These are phyloP conservation scores for Priceomyces haplophilus DNA, from an alignment of 805 yeast species.

Conservation along the genomic window DNA sequence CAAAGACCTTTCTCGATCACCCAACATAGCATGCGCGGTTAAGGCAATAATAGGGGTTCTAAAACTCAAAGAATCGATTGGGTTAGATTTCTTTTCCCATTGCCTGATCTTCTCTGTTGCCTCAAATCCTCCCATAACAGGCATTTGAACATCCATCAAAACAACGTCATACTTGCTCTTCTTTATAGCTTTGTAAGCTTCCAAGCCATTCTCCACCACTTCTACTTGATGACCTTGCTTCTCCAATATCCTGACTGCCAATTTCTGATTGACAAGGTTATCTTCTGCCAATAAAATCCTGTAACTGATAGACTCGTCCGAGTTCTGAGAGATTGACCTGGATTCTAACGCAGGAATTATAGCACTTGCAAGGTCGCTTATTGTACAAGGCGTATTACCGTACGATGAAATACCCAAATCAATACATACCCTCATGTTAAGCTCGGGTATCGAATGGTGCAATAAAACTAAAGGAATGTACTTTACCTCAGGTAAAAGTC, in stretches of 20 bases:
- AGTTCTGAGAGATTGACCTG: conserved; percentile 72
- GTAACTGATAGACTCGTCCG: conserved; percentile 74
- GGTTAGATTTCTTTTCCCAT: conserved; percentile 80
- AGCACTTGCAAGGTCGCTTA: conserved; percentile 77
- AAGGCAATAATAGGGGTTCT: conserved; percentile 86
- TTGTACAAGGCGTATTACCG: conserved; percentile 85
- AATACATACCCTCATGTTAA: conserved; percentile 76
- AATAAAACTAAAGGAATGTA: conserved; percentile 80
- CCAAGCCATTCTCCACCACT: conserved; percentile 83
- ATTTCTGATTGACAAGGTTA: conserved; percentile 80
- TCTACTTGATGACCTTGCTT: conserved; percentile 81
- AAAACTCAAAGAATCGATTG: conserved; percentile 64
- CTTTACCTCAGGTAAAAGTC: conserved; percentile 72
- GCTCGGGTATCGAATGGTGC: conserved; percentile 70
- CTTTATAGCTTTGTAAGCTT: conserved; percentile 75
- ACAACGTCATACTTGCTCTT: conserved; percentile 72
- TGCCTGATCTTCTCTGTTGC: conserved; percentile 84
- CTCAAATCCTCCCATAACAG: conserved; percentile 92
- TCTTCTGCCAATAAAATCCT: conserved; percentile 81
- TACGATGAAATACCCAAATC: conserved; percentile 85
- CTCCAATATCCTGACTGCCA: conserved; percentile 80
- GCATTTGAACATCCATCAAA: conserved; percentile 94
- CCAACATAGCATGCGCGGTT: conserved; percentile 93
- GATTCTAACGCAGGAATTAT: conserved; percentile 83
- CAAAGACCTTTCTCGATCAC: conserved; percentile 82